phyloP scores from a whole-genome alignment of 495 filamentous ascomycete species.

The Xylaria flabelliformis region DNA sequence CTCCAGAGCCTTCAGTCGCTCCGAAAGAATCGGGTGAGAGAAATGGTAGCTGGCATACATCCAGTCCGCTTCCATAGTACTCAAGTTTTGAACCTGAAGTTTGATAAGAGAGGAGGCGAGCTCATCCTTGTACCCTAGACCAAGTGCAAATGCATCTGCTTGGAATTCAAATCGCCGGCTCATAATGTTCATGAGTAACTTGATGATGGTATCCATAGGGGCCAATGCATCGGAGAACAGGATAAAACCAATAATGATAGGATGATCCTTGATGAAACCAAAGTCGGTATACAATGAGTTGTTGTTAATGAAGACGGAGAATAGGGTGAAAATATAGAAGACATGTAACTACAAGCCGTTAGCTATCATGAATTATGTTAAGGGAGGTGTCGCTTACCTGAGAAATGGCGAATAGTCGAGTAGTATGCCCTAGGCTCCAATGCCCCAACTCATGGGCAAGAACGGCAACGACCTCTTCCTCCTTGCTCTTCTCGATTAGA shows the following conservation, averaged over 20 bases:
- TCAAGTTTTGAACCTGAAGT: conserved; percentile 96
- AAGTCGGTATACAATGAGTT: conserved; percentile 87
- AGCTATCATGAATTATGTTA: conserved; percentile 28
- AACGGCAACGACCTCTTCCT: conserved; percentile 91
- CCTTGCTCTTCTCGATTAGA: conserved; percentile 90
- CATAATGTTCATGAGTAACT: conserved; percentile 94
- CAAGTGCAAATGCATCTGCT: conserved; percentile 87
- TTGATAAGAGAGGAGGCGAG: conserved; percentile 90
- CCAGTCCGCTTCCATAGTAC: conserved; percentile 98
- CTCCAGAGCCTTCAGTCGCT: conserved; percentile 86
- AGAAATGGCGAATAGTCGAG: conserved; percentile 85
- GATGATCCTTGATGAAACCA: conserved; percentile 82
- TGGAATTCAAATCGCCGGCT: conserved; percentile 94
- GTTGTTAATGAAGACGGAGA: conserved; percentile 98
- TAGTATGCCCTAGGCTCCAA: conserved; percentile 95
- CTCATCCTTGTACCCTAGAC: conserved; percentile 83
- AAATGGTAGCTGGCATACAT: conserved; percentile 98
- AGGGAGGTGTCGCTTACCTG: conserved; percentile 64
- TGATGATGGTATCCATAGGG: conserved; percentile 89
- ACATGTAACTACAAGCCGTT: conserved; percentile 65
- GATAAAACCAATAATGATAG: conserved; percentile 95
- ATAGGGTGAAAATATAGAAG: conserved; percentile 95
- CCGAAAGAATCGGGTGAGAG: conserved; percentile 94
- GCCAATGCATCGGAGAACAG: conserved; percentile 93
- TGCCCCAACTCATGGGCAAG: conserved; percentile 95